Evolutionary conservation across 2,329 filamentous ascomycete genomes (phyloP).

Genomic region (Graphilbum ipis-grandicollis): DNA sequence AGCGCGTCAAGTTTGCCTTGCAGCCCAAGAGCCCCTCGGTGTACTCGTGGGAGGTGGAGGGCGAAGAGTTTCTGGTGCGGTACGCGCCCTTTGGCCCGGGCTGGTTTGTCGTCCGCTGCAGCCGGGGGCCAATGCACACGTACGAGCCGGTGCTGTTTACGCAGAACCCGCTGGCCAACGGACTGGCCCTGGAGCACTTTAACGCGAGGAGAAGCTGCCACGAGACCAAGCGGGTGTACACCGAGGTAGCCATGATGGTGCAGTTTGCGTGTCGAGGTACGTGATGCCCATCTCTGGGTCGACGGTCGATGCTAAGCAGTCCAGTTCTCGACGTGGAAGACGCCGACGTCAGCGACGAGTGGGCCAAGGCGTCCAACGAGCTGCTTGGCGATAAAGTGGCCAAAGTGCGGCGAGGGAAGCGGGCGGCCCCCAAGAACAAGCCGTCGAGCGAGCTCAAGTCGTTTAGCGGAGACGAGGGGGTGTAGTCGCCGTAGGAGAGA

Average conservation of each 20-base stretch:
- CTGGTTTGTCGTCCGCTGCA: constrained; percentile 6
- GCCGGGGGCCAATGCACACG: neutral
- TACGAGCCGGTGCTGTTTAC: neutral
- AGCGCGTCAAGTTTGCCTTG: neutral
- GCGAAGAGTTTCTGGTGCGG: constrained; percentile 2
- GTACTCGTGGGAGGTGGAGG: constrained; percentile 2
- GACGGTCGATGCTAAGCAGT: neutral
- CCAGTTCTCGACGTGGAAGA: constrained; percentile 2
- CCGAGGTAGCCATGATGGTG: constrained; percentile 3
- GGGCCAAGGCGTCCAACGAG: constrained; percentile 5
- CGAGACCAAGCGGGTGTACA: constrained; percentile 1
- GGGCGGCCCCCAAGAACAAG: neutral
- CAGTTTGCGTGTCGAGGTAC: constrained; percentile 2
- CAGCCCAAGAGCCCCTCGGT: neutral
- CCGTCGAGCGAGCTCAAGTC: neutral
- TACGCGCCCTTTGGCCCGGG: constrained; percentile 3
- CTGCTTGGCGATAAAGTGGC: neutral
- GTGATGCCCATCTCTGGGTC: too few species aligned
- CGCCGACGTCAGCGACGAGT: constrained; percentile 1
- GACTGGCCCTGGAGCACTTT: constrained; percentile 1
- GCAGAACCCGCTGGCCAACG: neutral
- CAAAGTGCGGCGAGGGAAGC: neutral
- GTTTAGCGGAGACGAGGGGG: too few species aligned
- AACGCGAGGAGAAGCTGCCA: neutral
- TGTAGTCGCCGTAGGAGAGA: too few species aligned